A percentile compares a stretch with the other conserved stretches of the same genome.
These are phyloP conservation scores for Cucurbita pepo DNA, from an alignment of 306 rosid genomes.

Conservation along the genomic window DNA sequence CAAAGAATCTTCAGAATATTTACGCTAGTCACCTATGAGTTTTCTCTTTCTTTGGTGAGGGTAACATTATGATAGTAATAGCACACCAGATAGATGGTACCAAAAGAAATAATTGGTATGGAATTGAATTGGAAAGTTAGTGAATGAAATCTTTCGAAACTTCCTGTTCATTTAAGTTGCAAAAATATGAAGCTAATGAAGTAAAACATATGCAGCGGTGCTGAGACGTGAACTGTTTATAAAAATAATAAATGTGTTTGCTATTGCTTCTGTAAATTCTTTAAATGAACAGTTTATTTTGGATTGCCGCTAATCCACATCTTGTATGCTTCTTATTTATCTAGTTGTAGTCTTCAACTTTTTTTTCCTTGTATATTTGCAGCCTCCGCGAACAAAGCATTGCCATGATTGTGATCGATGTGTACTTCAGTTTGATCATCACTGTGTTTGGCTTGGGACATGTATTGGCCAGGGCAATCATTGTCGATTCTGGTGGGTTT, in stretches of 20 bases:
- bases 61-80: background rate
- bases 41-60: background rate
- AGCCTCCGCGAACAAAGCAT: conserved; percentile 97
- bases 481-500: conserved; percentile 90
- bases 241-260: background rate
- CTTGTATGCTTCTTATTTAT: background rate
- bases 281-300: background rate
- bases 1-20: background rate
- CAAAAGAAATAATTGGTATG: background rate
- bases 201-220: background rate
- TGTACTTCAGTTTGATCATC: conserved; percentile 96
- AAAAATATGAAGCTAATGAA: background rate
- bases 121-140: background rate
- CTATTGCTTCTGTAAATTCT: background rate
- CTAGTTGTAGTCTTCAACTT: background rate
- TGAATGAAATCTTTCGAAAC: background rate
- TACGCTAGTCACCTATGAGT: no score
- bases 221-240: background rate
- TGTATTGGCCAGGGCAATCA: conserved; percentile 94
- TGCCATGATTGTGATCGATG: conserved; percentile 96
- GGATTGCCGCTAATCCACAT: background rate
- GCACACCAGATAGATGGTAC: background rate
- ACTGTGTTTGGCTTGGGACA: conserved; percentile 98
- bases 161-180: conserved; percentile 1
- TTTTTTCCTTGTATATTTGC: conserved; percentile 16